Evolutionary conservation across 305 asterid genomes (phyloP).

Genomic region (Fraxinus sp.): DNA sequence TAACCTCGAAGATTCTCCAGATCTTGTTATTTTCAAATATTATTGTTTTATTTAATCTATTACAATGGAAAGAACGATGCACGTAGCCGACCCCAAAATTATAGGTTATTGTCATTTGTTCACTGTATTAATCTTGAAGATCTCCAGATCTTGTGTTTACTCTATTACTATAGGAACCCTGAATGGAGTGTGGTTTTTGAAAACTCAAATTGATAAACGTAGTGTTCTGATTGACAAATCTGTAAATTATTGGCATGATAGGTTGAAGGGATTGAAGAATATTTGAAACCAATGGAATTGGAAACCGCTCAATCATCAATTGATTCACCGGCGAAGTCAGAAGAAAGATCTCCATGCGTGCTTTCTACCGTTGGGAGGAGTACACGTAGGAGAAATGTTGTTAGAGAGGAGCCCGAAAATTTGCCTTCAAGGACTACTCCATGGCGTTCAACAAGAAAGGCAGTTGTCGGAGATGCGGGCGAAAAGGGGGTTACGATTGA

Average conservation of each 20-base stretch:
- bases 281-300: conserved; percentile 38
- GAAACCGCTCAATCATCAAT: conserved; percentile 43
- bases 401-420: conserved; percentile 35
- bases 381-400: conserved; percentile 40
- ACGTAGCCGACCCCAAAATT: background rate
- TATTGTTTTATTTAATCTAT: background rate
- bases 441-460: conserved; percentile 44
- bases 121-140: background rate
- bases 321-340: conserved; percentile 53
- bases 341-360: conserved; percentile 46
- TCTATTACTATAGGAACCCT: background rate
- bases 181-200: background rate
- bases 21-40: background rate
- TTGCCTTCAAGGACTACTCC: conserved; percentile 39
- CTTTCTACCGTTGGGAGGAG: conserved; percentile 52
- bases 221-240: background rate
- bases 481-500: conserved; percentile 25
- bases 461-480: conserved; percentile 19
- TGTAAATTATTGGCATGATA: conserved; percentile 17
- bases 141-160: background rate
- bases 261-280: conserved; percentile 80
- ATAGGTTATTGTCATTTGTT: background rate
- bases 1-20: background rate
- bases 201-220: background rate
- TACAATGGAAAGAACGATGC: background rate